A percentile compares a stretch with the other conserved stretches of the same genome.
Conservation (phyloP, 2,329 filamentous ascomycete genomes). For the Chalaropsis ovoidea region DNA sequence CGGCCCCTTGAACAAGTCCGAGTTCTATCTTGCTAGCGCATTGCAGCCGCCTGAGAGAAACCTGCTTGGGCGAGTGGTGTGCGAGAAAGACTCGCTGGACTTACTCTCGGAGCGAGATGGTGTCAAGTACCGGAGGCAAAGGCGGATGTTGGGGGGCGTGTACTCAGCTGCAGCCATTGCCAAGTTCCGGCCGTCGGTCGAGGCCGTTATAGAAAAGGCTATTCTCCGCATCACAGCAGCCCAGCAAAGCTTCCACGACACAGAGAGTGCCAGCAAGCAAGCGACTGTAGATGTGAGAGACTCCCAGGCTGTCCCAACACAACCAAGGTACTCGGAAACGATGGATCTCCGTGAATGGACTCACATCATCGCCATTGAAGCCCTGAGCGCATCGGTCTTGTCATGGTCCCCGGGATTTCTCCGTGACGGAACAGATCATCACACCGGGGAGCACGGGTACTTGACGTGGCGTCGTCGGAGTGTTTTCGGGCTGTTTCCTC, state of each 20-base stretch:
- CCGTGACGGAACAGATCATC: constrained; percentile 37
- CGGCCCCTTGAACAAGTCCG: constrained; percentile 9
- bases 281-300: not conserved
- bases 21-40: constrained; percentile 35
- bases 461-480: constrained; percentile 44
- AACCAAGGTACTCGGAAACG: constrained; percentile 26
- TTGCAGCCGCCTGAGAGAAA: constrained; percentile 37
- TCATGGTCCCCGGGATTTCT: constrained; percentile 45
- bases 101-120: constrained; percentile 42
- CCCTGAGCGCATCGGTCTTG: constrained; percentile 41
- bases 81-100: constrained; percentile 40
- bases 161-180: constrained; percentile 39
- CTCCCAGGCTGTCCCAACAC: not conserved
- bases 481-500: constrained; percentile 44
- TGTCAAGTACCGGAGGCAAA: constrained; percentile 40
- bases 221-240: constrained; percentile 27
- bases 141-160: constrained; percentile 41
- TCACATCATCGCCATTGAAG: constrained; percentile 47
- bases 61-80: constrained; percentile 32
- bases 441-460: constrained; percentile 42
- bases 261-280: not conserved
- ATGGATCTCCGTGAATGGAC: constrained; percentile 47
- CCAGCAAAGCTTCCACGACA: not conserved
- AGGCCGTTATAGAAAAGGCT: constrained; percentile 34
- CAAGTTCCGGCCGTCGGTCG: constrained; percentile 36